Conservation (phyloP, 805 yeast species). For the Metschnikowia borealis region DNA sequence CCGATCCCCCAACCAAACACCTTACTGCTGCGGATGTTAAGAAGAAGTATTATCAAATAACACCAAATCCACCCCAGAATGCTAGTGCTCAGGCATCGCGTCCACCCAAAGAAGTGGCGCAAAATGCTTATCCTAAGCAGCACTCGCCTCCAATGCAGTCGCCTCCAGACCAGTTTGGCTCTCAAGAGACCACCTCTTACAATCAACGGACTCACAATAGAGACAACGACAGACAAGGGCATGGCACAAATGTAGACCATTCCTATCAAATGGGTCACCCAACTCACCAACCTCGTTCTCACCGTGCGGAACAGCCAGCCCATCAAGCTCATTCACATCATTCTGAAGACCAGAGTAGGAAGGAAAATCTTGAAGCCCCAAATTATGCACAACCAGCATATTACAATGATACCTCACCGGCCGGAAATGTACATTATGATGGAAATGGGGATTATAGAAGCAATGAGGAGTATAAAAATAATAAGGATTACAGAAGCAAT, state of each 20-base stretch:
- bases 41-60: slow-evolving; percentile 2
- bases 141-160: background rate
- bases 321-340: background rate
- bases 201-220: background rate
- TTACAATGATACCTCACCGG: background rate
- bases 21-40: background rate
- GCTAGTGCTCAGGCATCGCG: no score
- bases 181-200: no score
- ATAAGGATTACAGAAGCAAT: background rate
- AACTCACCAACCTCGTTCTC: background rate
- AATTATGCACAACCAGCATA: background rate
- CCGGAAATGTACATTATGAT: background rate
- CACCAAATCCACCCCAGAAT: background rate
- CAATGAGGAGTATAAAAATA: no score
- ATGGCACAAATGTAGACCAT: no score
- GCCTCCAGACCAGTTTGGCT: background rate
- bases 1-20: background rate
- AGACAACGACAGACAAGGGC: background rate
- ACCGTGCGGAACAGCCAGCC: background rate
- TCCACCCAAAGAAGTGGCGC: background rate
- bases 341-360: background rate
- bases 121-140: background rate
- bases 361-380: background rate
- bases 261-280: background rate
- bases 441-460: background rate